Conservation (phyloP, 352 stramenopile genomes). For the Phytophthora sansomeana region DNA sequence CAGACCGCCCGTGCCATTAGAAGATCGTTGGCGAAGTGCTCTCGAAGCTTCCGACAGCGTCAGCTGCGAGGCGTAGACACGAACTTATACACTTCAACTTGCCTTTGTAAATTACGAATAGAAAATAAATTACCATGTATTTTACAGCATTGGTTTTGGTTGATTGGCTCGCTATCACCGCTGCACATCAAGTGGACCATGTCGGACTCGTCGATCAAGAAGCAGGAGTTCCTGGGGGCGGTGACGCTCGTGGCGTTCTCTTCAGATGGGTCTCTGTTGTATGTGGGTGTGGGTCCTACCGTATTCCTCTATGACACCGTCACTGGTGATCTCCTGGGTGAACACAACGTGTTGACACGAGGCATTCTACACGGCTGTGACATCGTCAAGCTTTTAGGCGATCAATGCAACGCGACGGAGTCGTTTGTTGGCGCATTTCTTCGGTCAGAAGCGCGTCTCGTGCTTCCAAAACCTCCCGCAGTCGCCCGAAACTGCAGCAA, state of each 20-base stretch:
- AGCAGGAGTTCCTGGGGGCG: slow-evolving; percentile 83
- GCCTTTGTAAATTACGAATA: not conserved
- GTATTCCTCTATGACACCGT: slow-evolving; percentile 73
- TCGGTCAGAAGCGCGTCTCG: slow-evolving; percentile 81
- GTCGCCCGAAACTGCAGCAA: slow-evolving; percentile 27
- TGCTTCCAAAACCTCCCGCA: slow-evolving; percentile 65
- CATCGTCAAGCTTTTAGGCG: slow-evolving; percentile 16
- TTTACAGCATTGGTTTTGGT: not conserved
- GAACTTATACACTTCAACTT: slow-evolving; percentile 14
- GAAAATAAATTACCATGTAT: slow-evolving; percentile 1
- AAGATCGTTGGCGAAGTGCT: slow-evolving; percentile 19
- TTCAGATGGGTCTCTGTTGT: slow-evolving; percentile 68
- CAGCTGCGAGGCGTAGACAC: slow-evolving; percentile 14
- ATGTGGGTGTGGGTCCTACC: slow-evolving; percentile 70
- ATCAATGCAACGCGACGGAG: slow-evolving; percentile 4
- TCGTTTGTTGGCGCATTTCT: slow-evolving; percentile 63
- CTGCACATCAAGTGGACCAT: slow-evolving; percentile 3
- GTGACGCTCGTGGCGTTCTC: slow-evolving; percentile 87
- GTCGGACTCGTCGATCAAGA: slow-evolving; percentile 33
- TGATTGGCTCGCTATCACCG: slow-evolving; percentile 1
- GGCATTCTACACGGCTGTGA: slow-evolving; percentile 85
- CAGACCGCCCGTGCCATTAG: slow-evolving; percentile 6
- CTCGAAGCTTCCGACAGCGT: slow-evolving; percentile 10
- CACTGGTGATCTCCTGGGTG: slow-evolving; percentile 53
- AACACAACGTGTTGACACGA: slow-evolving; percentile 57